A percentile compares a stretch with the other conserved stretches of the same genome.
Evolutionary conservation across 257 asterid species (phyloP).

Genomic region (Penstemon newberryi): DNA sequence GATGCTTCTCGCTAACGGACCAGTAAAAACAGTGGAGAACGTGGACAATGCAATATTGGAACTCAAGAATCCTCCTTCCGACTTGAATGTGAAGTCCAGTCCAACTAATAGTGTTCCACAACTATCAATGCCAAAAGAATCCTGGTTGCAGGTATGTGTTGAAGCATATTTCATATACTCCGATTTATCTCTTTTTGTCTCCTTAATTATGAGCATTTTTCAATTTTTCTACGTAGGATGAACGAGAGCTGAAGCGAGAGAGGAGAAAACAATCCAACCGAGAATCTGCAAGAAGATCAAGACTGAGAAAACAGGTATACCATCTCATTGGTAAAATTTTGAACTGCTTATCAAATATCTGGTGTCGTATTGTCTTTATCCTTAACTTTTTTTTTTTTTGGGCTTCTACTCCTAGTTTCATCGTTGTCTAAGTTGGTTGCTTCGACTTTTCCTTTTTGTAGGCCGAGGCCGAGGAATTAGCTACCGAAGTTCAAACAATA

Average conservation of each 20-base stretch:
- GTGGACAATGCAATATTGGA: constrained; percentile 45
- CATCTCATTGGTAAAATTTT: background rate
- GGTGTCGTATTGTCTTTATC: background rate
- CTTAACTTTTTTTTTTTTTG: background rate
- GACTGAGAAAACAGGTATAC: constrained; percentile 92
- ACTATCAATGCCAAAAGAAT: constrained; percentile 44
- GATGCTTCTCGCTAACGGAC: constrained; percentile 34
- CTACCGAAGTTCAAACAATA: constrained; percentile 66
- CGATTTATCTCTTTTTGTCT: background rate
- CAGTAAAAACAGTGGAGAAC: constrained; percentile 41
- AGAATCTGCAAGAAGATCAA: constrained; percentile 97
- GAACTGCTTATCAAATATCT: background rate
- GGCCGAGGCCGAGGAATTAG: constrained; percentile 95
- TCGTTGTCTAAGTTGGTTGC: background rate
- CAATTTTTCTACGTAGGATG: constrained; percentile 52
- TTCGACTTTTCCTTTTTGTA: constrained; percentile 24
- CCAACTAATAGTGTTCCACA: constrained; percentile 38
- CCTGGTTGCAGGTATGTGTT: constrained; percentile 67
- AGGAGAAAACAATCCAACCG: constrained; percentile 97
- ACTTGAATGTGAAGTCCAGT: constrained; percentile 41
- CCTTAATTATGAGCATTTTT: background rate
- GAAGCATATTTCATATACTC: background rate
- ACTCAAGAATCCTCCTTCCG: constrained; percentile 46
- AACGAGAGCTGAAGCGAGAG: constrained; percentile 84
- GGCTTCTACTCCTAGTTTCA: background rate